phyloP scores from a whole-genome alignment of 495 filamentous ascomycete species.

The Penicillium malachiteum region DNA sequence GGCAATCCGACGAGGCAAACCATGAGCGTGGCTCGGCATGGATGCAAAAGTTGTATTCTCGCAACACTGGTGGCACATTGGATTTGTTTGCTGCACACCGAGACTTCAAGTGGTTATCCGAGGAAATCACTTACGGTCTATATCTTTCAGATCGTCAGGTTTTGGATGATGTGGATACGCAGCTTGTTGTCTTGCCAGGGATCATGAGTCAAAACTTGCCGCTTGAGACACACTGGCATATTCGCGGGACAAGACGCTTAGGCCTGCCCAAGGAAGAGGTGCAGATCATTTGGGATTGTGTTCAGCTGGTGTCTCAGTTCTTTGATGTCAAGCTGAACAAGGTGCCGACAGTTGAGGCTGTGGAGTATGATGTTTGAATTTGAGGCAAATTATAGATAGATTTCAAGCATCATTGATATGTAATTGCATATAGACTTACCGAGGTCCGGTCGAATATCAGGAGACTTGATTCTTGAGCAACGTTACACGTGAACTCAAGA shows the following conservation, averaged over 20 bases:
- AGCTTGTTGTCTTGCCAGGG: conserved; percentile 53
- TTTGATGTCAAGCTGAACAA: conserved; percentile 37
- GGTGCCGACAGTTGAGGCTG: conserved; percentile 49
- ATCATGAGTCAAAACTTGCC: conserved; percentile 61
- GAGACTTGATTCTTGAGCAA: too few species aligned
- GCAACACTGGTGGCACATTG: conserved; percentile 36
- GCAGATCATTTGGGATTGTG: conserved; percentile 41
- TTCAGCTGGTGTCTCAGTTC: conserved; percentile 38
- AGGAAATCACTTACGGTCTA: conserved; percentile 55
- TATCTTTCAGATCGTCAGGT: conserved; percentile 56
- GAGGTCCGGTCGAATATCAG: too few species aligned
- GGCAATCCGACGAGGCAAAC: conserved; percentile 47
- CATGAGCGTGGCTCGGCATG: conserved; percentile 43
- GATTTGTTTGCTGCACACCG: conserved; percentile 49
- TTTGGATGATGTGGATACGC: conserved; percentile 52
- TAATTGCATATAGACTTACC: too few species aligned
- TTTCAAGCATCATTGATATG: too few species aligned
- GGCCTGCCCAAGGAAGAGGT: conserved; percentile 52
- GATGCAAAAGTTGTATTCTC: conserved; percentile 43
- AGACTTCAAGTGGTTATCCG: conserved; percentile 45
- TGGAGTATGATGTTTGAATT: conserved; percentile 39
- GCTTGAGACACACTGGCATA: conserved; percentile 56
- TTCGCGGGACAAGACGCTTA: conserved; percentile 52
- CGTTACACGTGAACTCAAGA: too few species aligned
- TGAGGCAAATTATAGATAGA: too few species aligned